Evolutionary conservation across 2,329 filamentous ascomycete species (phyloP).

Genomic region (Botrytis elliptica): DNA sequence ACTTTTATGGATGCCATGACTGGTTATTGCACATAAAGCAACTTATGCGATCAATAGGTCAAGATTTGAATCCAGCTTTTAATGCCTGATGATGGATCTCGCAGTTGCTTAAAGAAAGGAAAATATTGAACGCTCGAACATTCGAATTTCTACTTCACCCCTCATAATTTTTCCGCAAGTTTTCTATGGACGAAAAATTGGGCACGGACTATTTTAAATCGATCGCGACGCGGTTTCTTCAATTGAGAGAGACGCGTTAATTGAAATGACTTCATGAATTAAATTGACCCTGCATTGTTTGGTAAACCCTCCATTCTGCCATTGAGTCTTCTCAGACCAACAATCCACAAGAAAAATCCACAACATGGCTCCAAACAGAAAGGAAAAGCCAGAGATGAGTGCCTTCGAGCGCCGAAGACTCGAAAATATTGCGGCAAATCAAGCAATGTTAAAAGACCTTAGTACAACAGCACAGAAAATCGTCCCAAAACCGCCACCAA

Average conservation of each 20-base stretch:
- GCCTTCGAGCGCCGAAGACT: slow-evolving; percentile 83
- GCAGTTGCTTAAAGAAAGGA: not conserved
- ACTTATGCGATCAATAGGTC: not conserved
- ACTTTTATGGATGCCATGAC: slow-evolving; percentile 22
- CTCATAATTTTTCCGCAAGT: not conserved
- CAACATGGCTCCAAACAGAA: slow-evolving; percentile 47
- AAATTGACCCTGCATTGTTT: not conserved
- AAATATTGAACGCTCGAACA: not conserved
- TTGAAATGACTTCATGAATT: slow-evolving; percentile 14
- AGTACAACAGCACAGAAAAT: slow-evolving; percentile 68
- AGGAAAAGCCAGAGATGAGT: slow-evolving; percentile 59
- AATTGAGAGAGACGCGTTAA: slow-evolving; percentile 11
- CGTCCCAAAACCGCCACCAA: slow-evolving; percentile 57
- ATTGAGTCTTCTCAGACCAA: not conserved
- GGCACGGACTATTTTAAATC: slow-evolving; percentile 9
- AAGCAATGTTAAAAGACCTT: slow-evolving; percentile 76
- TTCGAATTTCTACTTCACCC: not conserved
- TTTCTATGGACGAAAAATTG: not conserved
- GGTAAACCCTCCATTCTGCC: not conserved
- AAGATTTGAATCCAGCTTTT: too few relatives aligned
- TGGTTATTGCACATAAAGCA: too few relatives aligned
- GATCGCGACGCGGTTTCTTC: slow-evolving; percentile 4
- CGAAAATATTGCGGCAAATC: slow-evolving; percentile 84
- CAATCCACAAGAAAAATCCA: not conserved
- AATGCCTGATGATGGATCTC: not conserved